Evolutionary conservation across 257 asterid genomes (phyloP), one percentile per base, ranked within the genome.

Genomic region (Nicotiana tabacum): DNA sequence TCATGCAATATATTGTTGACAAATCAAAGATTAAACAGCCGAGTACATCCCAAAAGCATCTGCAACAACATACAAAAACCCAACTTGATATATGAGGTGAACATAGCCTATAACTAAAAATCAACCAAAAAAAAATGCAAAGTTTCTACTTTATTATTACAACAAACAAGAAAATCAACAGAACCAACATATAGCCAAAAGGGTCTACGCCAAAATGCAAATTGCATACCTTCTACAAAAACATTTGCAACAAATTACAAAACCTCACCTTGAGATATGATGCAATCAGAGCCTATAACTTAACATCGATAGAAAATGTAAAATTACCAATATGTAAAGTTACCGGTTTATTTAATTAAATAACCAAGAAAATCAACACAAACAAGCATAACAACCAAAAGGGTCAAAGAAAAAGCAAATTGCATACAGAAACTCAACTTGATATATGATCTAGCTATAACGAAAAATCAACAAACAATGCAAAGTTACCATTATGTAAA

Each of bases 221-320:
- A 66, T 74, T 83, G 17, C 6, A 53, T 13, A 95, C 27, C 93
- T 93, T 91, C 98, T 95, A 18, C 99, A 39, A 37, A 37, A 37
- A 39, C 46, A 39, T 39, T 43, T 8, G 51, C 51, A 43, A 43
- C 51, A 43, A 43, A 9, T 9, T 43, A 43, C 12, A 9, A 43
- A 43, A 8, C 51, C 12, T 8, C 51, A 43, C 9, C 51, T 43
- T 43, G 51, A 43, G 12, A 43, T 43, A 43, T 43, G 51, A 43
- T 43, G 51, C 11, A 9, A 43, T 8, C 51, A 43, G 11, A 43
- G 51, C 3, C 51, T 43, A 43, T 43, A 43, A 43, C 51, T 9
- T 18, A 27, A 72, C 21, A 21, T 43, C 32, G 15, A 72, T 21
- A 43, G n/a, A 4, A 72, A 72, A 12, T 72, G 13, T 43, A 9